Conservation (phyloP, 2,329 filamentous ascomycete species). For the Mariannaea sp. region DNA sequence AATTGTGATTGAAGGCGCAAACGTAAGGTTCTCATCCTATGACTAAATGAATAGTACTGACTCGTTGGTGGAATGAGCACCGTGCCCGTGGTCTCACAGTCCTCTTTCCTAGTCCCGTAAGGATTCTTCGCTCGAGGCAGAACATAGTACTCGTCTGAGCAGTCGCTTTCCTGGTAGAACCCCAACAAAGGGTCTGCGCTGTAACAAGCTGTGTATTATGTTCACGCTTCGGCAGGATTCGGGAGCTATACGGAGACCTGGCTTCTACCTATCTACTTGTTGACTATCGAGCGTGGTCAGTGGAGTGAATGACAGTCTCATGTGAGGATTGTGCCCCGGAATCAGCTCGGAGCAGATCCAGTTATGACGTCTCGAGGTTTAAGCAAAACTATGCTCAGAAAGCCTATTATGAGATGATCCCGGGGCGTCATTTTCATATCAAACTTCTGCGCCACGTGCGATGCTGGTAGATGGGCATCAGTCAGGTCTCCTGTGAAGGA, state of each 20-base stretch:
- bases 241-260: constrained; percentile 17
- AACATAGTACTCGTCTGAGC: constrained; percentile 17
- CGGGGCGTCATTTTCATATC: constrained; percentile 16
- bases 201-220: constrained; percentile 20
- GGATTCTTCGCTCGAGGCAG: constrained; percentile 19
- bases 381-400: constrained; percentile 12
- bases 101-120: constrained; percentile 26
- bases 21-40: constrained; percentile 45
- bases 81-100: constrained; percentile 26
- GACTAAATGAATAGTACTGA: constrained; percentile 47
- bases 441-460: constrained; percentile 18
- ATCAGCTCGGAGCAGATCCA: constrained; percentile 18
- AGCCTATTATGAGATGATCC: constrained; percentile 14
- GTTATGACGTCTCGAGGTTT: constrained; percentile 12
- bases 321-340: constrained; percentile 18
- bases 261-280: constrained; percentile 18
- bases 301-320: constrained; percentile 18
- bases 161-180: constrained; percentile 15
- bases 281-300: constrained; percentile 15
- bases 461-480: constrained; percentile 14
- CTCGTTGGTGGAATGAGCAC: constrained; percentile 32
- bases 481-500: constrained; percentile 24
- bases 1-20: constrained; percentile 71
- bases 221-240: constrained; percentile 21
- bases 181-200: constrained; percentile 13